Percentiles rank a stretch among this genome's conserved stretches.
Conservation (phyloP, 2,329 filamentous ascomycete genomes). For the Fusarium devonianum region DNA sequence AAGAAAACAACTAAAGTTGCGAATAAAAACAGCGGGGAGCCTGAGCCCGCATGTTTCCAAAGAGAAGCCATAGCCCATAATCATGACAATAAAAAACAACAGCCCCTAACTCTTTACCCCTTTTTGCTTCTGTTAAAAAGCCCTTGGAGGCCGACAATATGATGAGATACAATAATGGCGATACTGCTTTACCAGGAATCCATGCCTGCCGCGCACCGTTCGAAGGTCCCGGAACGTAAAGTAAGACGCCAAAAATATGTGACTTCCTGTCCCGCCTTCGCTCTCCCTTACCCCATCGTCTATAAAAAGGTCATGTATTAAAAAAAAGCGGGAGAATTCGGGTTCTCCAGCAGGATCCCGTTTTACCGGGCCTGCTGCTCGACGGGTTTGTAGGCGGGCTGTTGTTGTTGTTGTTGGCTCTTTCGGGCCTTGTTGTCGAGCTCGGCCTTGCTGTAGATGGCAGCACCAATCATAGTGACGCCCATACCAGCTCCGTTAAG, state of each 20-base stretch:
- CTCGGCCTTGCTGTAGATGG: slow-evolving; percentile 65
- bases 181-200: slow-evolving; percentile 19
- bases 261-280: slow-evolving; percentile 21
- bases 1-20: slow-evolving; percentile 28
- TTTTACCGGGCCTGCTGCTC: slow-evolving; percentile 43
- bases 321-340: slow-evolving; percentile 30
- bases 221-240: slow-evolving; percentile 18
- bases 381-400: slow-evolving; percentile 48
- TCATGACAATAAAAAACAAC: slow-evolving; percentile 37
- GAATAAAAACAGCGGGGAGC: slow-evolving; percentile 27
- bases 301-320: slow-evolving; percentile 41
- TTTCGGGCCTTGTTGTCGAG: slow-evolving; percentile 54
- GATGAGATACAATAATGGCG: slow-evolving; percentile 26
- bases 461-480: slow-evolving; percentile 62
- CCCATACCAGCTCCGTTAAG: slow-evolving; percentile 64
- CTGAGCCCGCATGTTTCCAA: slow-evolving; percentile 25
- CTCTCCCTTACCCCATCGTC: slow-evolving; percentile 28
- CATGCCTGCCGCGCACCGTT: slow-evolving; percentile 9
- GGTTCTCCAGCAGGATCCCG: slow-evolving; percentile 11
- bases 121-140: slow-evolving; percentile 12
- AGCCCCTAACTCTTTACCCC: slow-evolving; percentile 21
- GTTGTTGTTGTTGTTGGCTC: no score
- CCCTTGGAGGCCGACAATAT: slow-evolving; percentile 19
- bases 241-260: slow-evolving; percentile 30
- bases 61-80: slow-evolving; percentile 40